Evolutionary conservation across 225 moss, liverwort and hornwort species (phyloP), one percentile per base, ranked within the genome.

Genomic region (Climacium dendroides): DNA sequence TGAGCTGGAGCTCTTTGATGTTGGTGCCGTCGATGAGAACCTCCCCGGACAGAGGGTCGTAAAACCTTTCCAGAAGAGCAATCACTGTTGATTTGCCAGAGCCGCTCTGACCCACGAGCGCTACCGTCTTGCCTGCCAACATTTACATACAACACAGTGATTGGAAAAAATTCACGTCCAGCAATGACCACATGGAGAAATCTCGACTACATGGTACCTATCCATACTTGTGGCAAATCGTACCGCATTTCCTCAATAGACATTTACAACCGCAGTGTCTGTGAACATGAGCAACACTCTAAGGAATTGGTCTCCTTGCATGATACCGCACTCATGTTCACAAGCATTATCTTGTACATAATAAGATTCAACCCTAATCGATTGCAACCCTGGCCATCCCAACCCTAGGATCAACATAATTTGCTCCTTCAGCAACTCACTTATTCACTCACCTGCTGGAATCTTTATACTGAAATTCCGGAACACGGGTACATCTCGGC

Each of bases 401-500:
- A 83, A 30, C 43, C 22, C 43, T 43, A 71, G 15, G 43, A 29
- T 43, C 54, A 19, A 20, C 29, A 39, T 53, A 25, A 48, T 11
- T 67, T 58, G 22, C 30, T 45, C 41, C 70, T 41, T 39, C 71
- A 71, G 32, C 3, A 43, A 58, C 19, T 14, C 41, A 70, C 20
- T 55, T 52, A 67, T 39, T 15, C 54, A 85, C 85, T 85, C 89
- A 95, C 98, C 98, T 84, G 97, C 93, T 71, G 98, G 94, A n/a
- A 98, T 91, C 50, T 72, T 85, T 10, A 98, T 92, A 76, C 89
- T 92, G 87, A 98, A 93, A 76, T 90, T 91, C 80, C 91, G 91
- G 78, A 98, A 95, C 53, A 98, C 93, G n/a, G 91, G 94, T 12
- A 90, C 87, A 28, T 97, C 96, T 15, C 26, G 90, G 22, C 97